Evolutionary conservation across 768 basidiomycete species (phyloP), one percentile per base, ranked within the genome.

Genomic region (Sporobolomyces pararoseus): DNA sequence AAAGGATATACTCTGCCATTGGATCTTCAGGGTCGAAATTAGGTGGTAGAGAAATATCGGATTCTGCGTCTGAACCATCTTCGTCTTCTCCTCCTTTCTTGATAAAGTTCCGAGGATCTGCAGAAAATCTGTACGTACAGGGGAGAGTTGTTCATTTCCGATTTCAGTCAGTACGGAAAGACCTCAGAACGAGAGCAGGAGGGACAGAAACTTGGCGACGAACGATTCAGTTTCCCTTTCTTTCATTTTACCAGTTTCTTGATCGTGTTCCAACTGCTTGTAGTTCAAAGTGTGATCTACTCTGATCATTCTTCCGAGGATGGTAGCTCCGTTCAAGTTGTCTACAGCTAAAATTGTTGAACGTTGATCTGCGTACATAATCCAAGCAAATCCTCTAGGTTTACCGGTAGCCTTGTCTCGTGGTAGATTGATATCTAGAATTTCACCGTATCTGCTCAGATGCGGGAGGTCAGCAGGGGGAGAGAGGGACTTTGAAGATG

Each of bases 331-430:
- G 77, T 96, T 98, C 80, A 99, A 86, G 82, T 99, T 99, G 82
- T 99, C 96, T 71, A 99, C 95, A 13, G 96, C 96, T 57, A 99
- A 84, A 59, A 97, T 80, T 9, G 96, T 99, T 68, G 91, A 95
- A 55, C 91, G 86, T 81, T 99, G 96, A 80, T 99, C 93, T 80
- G 95, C 92, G 80, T 98, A 99, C 96, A 98, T 97, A 72, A 98
- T 83, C 82, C 97, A 99, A 13, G 86, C 94, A 78, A 98, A 99
- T 3, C 96, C 96, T 77, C 82, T 87, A 0, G 88, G 83, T 78
- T 95, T 94, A 31, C 92, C 91, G 0, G 95, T 95, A 63, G 88
- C 84, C 78, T 93, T 94, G 82, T 96, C 92, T 57, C 94, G 85
- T 34, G 96, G 94, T 80, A 99, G 84, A 78, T 98, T 93, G 67